Conservation (phyloP, 73 alveolate species). For the Paramecium sexaurelia region DNA sequence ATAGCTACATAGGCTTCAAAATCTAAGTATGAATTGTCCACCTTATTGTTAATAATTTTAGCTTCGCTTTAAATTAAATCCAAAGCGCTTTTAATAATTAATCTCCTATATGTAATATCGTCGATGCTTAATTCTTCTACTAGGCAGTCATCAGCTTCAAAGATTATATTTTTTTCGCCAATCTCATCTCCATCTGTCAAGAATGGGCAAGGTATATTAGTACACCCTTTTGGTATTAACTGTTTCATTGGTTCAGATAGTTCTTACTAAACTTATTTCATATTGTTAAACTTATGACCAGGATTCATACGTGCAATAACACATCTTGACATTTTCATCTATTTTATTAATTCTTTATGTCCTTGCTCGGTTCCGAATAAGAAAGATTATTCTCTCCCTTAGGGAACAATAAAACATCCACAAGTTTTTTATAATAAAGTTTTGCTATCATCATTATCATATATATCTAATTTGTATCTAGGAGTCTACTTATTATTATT, state of each 20-base stretch:
- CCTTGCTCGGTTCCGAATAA: conserved; percentile 62
- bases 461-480: conserved; percentile 50
- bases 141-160: conserved; percentile 56
- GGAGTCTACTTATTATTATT: conserved; percentile 49
- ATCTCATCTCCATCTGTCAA: conserved; percentile 69
- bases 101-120: conserved; percentile 60
- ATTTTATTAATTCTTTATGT: conserved; percentile 51
- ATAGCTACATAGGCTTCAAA: conserved; percentile 66
- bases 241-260: conserved; percentile 49
- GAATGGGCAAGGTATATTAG: conserved; percentile 65
- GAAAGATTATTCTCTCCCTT: conserved; percentile 61
- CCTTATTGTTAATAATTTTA: conserved; percentile 47
- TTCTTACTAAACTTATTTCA: conserved; percentile 58
- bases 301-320: conserved; percentile 66
- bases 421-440: conserved; percentile 35
- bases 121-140: conserved; percentile 57
- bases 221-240: conserved; percentile 63
- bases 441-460: conserved; percentile 26
- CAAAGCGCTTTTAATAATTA: conserved; percentile 48
- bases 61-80: conserved; percentile 54
- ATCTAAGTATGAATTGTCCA: conserved; percentile 62
- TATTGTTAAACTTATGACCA: conserved; percentile 48
- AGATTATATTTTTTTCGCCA: conserved; percentile 57
- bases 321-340: conserved; percentile 58
- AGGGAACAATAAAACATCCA: conserved; percentile 66